Evolutionary conservation across 106 monocot species (phyloP), one percentile per base, ranked within the genome.

Genomic region (Chionographis japonica): DNA sequence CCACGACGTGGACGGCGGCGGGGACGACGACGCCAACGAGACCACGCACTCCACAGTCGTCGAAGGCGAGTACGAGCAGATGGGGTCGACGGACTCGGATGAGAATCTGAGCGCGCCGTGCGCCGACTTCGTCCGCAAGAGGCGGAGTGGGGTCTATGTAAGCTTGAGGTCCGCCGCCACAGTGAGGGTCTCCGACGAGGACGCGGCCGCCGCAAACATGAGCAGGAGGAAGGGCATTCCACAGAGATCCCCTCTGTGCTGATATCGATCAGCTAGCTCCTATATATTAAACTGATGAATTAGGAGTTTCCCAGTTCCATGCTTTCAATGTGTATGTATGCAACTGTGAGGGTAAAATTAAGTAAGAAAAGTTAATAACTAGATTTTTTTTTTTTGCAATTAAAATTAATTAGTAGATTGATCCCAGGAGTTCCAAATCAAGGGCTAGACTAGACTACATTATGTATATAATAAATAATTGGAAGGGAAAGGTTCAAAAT

Each of bases 191-290:
- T 74, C 87, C 51, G 55, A 74, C 43, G 91, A 81, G 57, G 91
- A 86, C 27, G 69, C 27, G 27, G 27, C 76, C 66, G 53, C 68
- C 40, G 56, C 71, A 63, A 92, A 74, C 62, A 84, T 89, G 77
- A 95, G 82, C 81, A 91, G 88, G 75, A 95, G 91, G 81, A 95
- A 95, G 80, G 86, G 91, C 38, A 79, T 80, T 38, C 95, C 95
- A 19, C 86, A 86, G 38, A 89, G 95, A 68, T 95, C 95, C 58
- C 95, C 95, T 52, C 72, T 95, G 39, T 92, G 95, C 70, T 95
- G 66, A 52, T 18, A 8, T 14, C 9, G n/a, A 50, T 11, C 18
- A 50, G 60, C 11, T 37, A 6, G 56, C 13, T 51, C 13, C 51
- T 2, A 3, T 8, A 51, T 11, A 11, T 51, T 51, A 9, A 13